Evolutionary conservation across 345 rosid species (phyloP).

Genomic region (Eucalyptus microcorys): DNA sequence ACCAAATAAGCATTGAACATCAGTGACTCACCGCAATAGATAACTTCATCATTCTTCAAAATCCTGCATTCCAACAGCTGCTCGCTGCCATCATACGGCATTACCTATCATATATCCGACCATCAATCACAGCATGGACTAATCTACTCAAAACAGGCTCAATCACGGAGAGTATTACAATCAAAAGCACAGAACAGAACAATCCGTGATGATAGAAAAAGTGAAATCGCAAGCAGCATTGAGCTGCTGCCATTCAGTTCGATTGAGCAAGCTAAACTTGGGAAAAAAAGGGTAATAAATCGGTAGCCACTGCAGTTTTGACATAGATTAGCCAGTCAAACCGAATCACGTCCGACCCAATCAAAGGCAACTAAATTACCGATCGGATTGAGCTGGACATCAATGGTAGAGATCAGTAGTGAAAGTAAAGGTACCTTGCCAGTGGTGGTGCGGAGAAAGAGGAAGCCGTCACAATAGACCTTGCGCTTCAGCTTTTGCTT

Average conservation of each 20-base stretch:
- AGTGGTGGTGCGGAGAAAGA: slow-evolving; percentile 23
- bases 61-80: too few species aligned
- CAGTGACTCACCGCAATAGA: too few species aligned
- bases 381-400: neutral
- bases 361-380: neutral
- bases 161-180: neutral
- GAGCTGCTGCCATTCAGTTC: neutral
- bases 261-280: neutral
- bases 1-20: too few species aligned
- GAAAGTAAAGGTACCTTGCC: slow-evolving; percentile 21
- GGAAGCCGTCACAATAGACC: slow-evolving; percentile 60
- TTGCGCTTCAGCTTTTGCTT: slow-evolving; percentile 44
- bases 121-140: neutral
- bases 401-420: accelerated
- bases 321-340: neutral
- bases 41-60: too few species aligned
- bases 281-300: neutral
- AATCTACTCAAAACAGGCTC: too few species aligned
- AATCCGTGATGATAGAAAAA: neutral
- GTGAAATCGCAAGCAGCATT: neutral
- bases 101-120: slow-evolving; percentile 13
- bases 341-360: accelerated
- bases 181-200: neutral
- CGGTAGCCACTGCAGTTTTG: neutral
- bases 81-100: slow-evolving; percentile 41